Evolutionary conservation across 108 stramenopile species (phyloP), one percentile per base, ranked within the genome.

Genomic region (Epipyxis sp.): DNA sequence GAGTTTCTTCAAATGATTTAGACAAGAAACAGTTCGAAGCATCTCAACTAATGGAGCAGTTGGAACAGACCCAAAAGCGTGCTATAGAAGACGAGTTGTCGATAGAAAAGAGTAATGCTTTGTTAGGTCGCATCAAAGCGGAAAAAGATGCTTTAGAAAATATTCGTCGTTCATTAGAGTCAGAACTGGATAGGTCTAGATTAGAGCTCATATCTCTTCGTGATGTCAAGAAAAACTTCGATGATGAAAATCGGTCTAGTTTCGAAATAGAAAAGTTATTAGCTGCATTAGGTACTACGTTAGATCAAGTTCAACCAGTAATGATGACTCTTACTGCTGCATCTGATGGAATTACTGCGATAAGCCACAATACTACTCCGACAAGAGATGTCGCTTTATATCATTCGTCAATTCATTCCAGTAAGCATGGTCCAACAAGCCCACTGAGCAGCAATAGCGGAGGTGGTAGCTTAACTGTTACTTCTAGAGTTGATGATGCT

Each of bases 141-240:
- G 61, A 65, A 25, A 29, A 37, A 10, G 61, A 65, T 13, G 61
- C 61, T 3, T 65, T 65, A 32, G 61, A 65, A 25, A 65, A 37
- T 37, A 6, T 65, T 16, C 27, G 35, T 13, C 34, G 10, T 3
- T 32, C 30, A 32, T 6, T 65, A 32, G 35, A 65, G 61, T 6
- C 6, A 37, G 61, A 65, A 37, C 61, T 65, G 3, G 61, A 65
- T 35, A 16, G 61, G 10, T 35, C 35, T 65, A 16, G 61, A 6
- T 25, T 6, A 32, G 61, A 65, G 61, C 10, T 32, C 61, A 32
- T 37, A 32, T 3, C 61, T 50, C 6, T 50, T 20, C 6, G 6
- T 6, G 46, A 20, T 20, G 20, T 13, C 13, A 13, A 50, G 13
- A 6, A 50, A 13, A 6, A 6, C 46, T 13, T 50, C 13, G 20